Evolutionary conservation across 1,284 basidiomycete species (phyloP).

Genomic region (Wolfiporia cocos): DNA sequence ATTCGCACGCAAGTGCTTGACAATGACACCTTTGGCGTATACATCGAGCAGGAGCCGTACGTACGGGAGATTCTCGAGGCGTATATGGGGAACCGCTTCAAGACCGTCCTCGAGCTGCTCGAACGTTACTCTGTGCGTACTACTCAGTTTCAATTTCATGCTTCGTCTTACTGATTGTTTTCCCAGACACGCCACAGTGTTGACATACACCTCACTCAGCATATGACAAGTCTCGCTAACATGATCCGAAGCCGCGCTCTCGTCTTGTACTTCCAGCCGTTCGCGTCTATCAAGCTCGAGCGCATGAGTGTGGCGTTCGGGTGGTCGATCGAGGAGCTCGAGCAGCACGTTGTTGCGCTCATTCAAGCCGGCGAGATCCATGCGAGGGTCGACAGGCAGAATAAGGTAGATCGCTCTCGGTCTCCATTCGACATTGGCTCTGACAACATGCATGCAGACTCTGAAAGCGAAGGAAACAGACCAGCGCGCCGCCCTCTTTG

Average conservation of each 20-base stretch:
- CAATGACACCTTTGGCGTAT: conserved; percentile 64
- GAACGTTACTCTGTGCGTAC: conserved; percentile 61
- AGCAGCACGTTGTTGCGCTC: conserved; percentile 63
- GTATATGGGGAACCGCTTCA: conserved; percentile 81
- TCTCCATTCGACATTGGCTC: neutral
- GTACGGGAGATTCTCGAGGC: conserved; percentile 77
- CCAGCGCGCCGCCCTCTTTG: conserved; percentile 67
- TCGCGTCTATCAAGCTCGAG: conserved; percentile 71
- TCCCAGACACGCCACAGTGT: conserved; percentile 64
- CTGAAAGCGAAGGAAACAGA: conserved; percentile 71
- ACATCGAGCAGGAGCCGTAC: conserved; percentile 84
- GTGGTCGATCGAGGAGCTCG: conserved; percentile 64
- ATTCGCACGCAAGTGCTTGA: conserved; percentile 68
- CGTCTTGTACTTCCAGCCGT: conserved; percentile 84
- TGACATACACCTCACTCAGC: conserved; percentile 69
- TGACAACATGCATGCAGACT: conserved; percentile 36
- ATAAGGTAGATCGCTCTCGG: conserved; percentile 46
- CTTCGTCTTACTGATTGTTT: neutral
- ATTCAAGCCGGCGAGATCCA: conserved; percentile 73
- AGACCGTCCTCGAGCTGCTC: conserved; percentile 69
- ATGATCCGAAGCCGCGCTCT: conserved; percentile 68
- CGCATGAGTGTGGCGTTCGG: conserved; percentile 83
- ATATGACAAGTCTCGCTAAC: conserved; percentile 53
- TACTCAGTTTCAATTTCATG: neutral
- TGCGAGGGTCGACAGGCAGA: conserved; percentile 75